Base-by-base conservation (phyloP, 2,329 filamentous ascomycete species). In the Fusarium pilosicola region DNA sequence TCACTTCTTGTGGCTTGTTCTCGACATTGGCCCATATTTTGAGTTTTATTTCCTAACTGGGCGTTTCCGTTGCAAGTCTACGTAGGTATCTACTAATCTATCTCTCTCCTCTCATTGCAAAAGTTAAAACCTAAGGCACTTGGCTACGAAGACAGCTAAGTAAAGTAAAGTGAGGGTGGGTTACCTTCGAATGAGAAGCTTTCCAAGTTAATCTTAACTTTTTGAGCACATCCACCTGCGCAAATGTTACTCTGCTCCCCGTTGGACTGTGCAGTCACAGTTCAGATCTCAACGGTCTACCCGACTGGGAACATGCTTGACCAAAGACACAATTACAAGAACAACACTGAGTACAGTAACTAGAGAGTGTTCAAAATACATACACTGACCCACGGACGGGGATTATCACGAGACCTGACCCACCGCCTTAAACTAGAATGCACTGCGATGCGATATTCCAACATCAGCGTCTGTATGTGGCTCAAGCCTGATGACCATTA, bases 271-370 rank as follows among this genome's bases (percentile, higher is more conserved):
- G 63, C 54, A 36, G 51, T 57, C 65, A 59, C 32, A 36, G 48
- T 62, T 62, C 62, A 55, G 71, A 54, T 69, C 64, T 69, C 46
- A 72, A 59, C 52, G 39, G 68, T 42, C 63, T 51, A 39, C 52
- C 65, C 45, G 26, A 14, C 45, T 55, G 17, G 68, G 52, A 71
- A 58, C 28, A 71, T 68, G 48, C 56, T 49, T 49, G 51, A 49
- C 38, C 41, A 70, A 63, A 65, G 24, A 32, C 26, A 34, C 57
- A 62, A 62, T 49, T 58, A 55, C 57, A 41, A 22, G 34, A 34
- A 28, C 24, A 38, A 28, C 6, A 30, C 26, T 3, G 45, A 48
- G 3, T 2, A 34, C 32, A 34, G 26, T 12, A 44, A 34, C 32
- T 34, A 34, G 28, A 54, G 28, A 34, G 55, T 65, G 36, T 39